These are phyloP conservation scores for Labyrinthula sp. DNA, from an alignment of 352 stramenopile species.

Conservation along the genomic window DNA sequence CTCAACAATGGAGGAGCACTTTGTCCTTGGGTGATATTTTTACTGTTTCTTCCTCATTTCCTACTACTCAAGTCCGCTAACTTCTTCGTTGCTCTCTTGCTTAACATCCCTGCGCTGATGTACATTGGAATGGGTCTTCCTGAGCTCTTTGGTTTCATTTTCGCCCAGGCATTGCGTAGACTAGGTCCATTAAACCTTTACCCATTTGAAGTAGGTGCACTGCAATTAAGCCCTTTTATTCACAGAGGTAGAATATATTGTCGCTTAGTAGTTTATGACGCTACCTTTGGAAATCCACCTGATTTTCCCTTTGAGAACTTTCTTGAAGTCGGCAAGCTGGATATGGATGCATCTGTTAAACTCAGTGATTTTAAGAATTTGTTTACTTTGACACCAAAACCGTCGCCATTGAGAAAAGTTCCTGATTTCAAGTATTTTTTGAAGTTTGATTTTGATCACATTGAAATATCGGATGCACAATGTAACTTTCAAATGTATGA, in stretches of 20 bases:
- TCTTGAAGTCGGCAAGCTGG: slow-evolving; percentile 1
- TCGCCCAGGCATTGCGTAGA: slow-evolving; percentile 11
- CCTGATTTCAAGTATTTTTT: slow-evolving; percentile 26
- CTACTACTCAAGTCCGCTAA: too few relatives aligned
- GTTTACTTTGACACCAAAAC: slow-evolving; percentile 3
- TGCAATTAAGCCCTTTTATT: slow-evolving; percentile 12
- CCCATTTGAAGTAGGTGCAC: slow-evolving; percentile 15
- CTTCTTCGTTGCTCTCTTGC: slow-evolving; percentile 1
- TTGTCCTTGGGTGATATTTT: too few relatives aligned
- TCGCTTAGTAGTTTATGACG: slow-evolving; percentile 21
- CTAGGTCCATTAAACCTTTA: slow-evolving; percentile 22
- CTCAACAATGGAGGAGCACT: too few relatives aligned
- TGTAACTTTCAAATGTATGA: slow-evolving; percentile 29
- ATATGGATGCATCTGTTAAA: slow-evolving; percentile 9
- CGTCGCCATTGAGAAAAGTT: slow-evolving; percentile 25
- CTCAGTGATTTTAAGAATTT: slow-evolving; percentile 13
- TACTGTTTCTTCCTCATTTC: too few relatives aligned
- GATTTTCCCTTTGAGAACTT: slow-evolving; percentile 27
- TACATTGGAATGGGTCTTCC: slow-evolving; percentile 4
- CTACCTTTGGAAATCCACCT: slow-evolving; percentile 21
- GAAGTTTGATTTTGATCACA: slow-evolving; percentile 24
- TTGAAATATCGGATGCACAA: slow-evolving; percentile 18
- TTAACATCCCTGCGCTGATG: slow-evolving; percentile 8
- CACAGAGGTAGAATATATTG: slow-evolving; percentile 16
- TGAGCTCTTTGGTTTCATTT: slow-evolving; percentile 4